A percentile compares a stretch with the other conserved stretches of the same genome.
Conservation (phyloP, 495 filamentous ascomycete species). For the Aspergillus affinis region DNA sequence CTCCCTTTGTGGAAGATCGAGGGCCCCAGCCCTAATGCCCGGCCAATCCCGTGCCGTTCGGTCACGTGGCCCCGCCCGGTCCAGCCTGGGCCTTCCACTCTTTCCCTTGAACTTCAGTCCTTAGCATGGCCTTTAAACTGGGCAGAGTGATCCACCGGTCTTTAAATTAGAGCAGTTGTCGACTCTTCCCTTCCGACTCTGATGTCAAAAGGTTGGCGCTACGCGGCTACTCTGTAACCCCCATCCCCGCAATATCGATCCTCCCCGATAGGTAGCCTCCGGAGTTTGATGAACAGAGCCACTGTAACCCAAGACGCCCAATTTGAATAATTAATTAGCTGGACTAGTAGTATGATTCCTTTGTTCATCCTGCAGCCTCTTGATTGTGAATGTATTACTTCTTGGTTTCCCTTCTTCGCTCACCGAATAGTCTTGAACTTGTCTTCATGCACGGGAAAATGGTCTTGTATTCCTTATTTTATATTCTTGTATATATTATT, state of each 20-base stretch:
- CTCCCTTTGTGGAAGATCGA: constrained; percentile 39
- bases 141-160: neutral
- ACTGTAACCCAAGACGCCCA: neutral
- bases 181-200: neutral
- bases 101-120: neutral
- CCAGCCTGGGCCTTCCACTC: constrained; percentile 5
- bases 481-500: neutral
- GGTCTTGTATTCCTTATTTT: neutral
- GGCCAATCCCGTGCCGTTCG: constrained; percentile 18
- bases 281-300: too few relatives aligned
- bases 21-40: constrained; percentile 45
- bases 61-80: constrained; percentile 27
- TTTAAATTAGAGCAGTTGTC: neutral
- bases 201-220: neutral
- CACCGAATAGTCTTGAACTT: too few relatives aligned
- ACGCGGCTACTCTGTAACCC: neutral
- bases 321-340: neutral
- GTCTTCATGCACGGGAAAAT: neutral
- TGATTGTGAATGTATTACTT: neutral
- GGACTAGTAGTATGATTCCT: neutral
- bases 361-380: too few relatives aligned
- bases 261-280: neutral
- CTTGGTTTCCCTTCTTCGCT: neutral
- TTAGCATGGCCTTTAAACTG: neutral
- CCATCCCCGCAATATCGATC: neutral